phyloP scores from a whole-genome alignment of 2,329 filamentous ascomycete species.

The Alternaria longipes region DNA sequence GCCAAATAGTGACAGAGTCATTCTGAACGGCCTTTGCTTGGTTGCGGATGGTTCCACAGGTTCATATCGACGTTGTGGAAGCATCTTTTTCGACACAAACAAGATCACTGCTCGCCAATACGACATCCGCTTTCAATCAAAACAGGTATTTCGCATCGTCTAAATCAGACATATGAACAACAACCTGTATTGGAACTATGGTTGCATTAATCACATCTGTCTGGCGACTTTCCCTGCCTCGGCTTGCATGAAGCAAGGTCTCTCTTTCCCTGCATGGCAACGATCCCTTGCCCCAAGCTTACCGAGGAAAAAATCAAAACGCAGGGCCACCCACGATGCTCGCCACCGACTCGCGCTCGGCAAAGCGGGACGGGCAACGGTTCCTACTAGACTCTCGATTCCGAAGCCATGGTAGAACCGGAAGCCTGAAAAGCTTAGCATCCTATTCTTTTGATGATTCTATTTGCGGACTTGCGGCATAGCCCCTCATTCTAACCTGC shows the following conservation, averaged over 20 bases:
- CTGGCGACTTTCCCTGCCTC: neutral
- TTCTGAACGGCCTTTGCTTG: neutral
- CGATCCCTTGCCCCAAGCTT: neutral
- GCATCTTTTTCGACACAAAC: neutral
- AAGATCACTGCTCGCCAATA: neutral
- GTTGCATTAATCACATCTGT: too few relatives aligned
- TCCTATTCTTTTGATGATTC: too few relatives aligned
- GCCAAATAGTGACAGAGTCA: neutral
- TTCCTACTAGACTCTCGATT: neutral
- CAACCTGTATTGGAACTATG: neutral
- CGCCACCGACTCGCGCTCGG: neutral
- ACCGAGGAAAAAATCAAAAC: neutral
- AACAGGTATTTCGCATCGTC: neutral
- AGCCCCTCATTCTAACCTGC: neutral
- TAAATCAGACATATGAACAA: neutral
- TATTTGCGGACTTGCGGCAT: neutral
- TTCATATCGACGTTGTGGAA: neutral
- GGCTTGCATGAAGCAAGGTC: neutral
- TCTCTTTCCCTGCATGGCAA: neutral
- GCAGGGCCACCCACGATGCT: neutral
- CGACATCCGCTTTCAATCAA: neutral
- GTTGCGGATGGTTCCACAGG: neutral
- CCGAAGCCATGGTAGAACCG: neutral
- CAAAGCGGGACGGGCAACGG: neutral
- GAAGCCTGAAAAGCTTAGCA: slow-evolving; percentile 5